Evolutionary conservation across 176 grass and related monocot genomes (phyloP).

Genomic region (Poa pratensis): DNA sequence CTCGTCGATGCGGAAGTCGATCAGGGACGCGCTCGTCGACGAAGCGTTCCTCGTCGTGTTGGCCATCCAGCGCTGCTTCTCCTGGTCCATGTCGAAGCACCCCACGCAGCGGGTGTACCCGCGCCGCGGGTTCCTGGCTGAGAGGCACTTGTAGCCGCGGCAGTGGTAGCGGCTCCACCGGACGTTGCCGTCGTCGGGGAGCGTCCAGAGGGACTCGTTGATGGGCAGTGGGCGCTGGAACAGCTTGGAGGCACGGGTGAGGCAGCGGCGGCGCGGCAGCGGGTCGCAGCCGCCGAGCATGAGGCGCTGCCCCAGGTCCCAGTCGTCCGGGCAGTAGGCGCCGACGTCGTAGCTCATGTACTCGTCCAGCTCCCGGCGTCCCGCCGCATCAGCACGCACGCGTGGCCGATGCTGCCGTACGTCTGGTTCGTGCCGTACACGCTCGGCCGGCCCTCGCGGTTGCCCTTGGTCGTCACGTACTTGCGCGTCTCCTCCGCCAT

Average conservation of each 20-base stretch:
- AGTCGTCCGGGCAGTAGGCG: slow-evolving; percentile 70
- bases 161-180: slow-evolving; percentile 87
- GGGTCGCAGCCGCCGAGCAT: slow-evolving; percentile 86
- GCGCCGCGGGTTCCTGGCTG: slow-evolving; percentile 59
- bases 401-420: slow-evolving; percentile 58
- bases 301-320: slow-evolving; percentile 75
- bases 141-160: slow-evolving; percentile 68
- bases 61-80: slow-evolving; percentile 63
- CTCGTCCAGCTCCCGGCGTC: slow-evolving; percentile 64
- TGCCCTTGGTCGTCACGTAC: slow-evolving; percentile 65
- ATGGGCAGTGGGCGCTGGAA: slow-evolving; percentile 55
- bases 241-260: slow-evolving; percentile 70
- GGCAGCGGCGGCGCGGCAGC: slow-evolving; percentile 79
- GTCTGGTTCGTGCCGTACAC: slow-evolving; percentile 56
- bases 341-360: slow-evolving; percentile 83
- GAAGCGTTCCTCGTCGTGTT: not conserved
- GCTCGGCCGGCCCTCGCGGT: slow-evolving; percentile 42
- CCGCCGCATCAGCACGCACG: slow-evolving; percentile 59
- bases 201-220: slow-evolving; percentile 65
- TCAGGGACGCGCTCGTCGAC: slow-evolving; percentile 25
- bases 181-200: slow-evolving; percentile 76
- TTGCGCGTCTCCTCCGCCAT: slow-evolving; percentile 67
- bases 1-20: slow-evolving; percentile 67
- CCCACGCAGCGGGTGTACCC: slow-evolving; percentile 70
- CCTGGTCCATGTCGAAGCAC: slow-evolving; percentile 87